Percentiles rank a stretch among this genome's conserved stretches.
These are phyloP conservation scores for Nicotiana tomentosiformis DNA, from an alignment of 257 asterid genomes.

Conservation along the genomic window DNA sequence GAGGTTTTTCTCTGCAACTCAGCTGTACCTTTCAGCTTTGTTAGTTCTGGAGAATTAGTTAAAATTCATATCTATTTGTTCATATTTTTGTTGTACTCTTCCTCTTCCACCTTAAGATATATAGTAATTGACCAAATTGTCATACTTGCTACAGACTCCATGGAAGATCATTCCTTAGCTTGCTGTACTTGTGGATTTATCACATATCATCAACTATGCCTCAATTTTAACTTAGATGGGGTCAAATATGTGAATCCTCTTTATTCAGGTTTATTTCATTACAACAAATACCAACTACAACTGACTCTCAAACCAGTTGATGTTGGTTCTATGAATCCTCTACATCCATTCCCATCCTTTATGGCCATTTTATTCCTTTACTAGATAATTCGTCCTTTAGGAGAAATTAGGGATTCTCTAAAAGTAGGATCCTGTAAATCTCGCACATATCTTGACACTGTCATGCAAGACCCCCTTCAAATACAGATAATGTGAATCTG, in stretches of 20 bases:
- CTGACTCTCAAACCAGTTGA: neutral
- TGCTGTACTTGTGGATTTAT: neutral
- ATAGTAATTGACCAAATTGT: neutral
- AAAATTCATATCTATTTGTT: constrained; percentile 1
- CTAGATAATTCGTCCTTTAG: neutral
- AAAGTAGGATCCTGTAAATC: neutral
- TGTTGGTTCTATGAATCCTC: neutral
- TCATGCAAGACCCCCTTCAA: neutral
- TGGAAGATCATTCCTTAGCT: neutral
- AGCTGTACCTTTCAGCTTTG: neutral
- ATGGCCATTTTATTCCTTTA: neutral
- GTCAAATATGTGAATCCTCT: neutral
- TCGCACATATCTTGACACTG: neutral
- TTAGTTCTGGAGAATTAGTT: neutral
- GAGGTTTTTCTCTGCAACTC: neutral
- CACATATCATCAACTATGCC: neutral
- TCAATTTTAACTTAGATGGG: neutral
- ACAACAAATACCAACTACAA: neutral
- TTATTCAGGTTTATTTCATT: neutral
- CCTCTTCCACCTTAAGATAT: neutral
- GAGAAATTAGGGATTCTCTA: neutral
- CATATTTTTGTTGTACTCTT: neutral
- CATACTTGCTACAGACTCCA: neutral
- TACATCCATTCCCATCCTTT: neutral
- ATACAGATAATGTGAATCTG: no score